Evolutionary conservation across 2,329 filamentous ascomycete species (phyloP), one percentile per base, ranked within the genome.

Genomic region (Macrophomina phaseolina): DNA sequence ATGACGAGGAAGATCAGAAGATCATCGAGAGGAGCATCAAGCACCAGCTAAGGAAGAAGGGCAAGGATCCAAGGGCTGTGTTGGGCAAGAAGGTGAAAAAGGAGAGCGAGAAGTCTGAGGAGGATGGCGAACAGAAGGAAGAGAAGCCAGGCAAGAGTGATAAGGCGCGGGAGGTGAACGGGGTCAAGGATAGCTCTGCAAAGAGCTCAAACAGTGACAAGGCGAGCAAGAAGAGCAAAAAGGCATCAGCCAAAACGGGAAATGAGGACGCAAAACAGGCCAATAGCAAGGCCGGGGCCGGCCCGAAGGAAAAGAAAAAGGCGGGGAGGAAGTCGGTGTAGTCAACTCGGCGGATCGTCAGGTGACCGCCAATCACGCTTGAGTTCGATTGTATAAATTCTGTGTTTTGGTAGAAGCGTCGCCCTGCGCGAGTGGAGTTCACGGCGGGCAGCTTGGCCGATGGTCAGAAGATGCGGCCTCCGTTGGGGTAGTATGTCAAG

Each of bases 1-100:
- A 84, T 58, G 81, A 83, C 5, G 81, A 83, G n/a, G 83, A 84
- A 69, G 83, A 85, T 68, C 70, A 78, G 56, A 76, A 76, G 71
- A 80, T 81, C 67, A 84, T 85, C 67, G 78, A 84, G 72, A 75
- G 80, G 45, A 80, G 77, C 34, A 74, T 81, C 70, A 80, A 79
- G 56, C 77, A 77, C 68, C 72, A 76, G 16, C 67, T 84, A 67
- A 77, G 82, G 66, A 76, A 76, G 70, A 85, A 84, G 73, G 83
- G 83, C 30, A 77, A 80, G 62, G 79, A 85, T 69, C 82, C 82
- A 0, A 83, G 79, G 70, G 76, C 77, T 1, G 55, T 73, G 3
- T 67, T 69, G 34, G 58, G 64, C 11, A 69, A 6, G 75, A 76
- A 68, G 70, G 60, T 58, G 71, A 73, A 70, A 53, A 53, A 18